phyloP scores from a whole-genome alignment of 2,329 filamentous ascomycete genomes.

The Nothophaeocryptopus gaeumannii region DNA sequence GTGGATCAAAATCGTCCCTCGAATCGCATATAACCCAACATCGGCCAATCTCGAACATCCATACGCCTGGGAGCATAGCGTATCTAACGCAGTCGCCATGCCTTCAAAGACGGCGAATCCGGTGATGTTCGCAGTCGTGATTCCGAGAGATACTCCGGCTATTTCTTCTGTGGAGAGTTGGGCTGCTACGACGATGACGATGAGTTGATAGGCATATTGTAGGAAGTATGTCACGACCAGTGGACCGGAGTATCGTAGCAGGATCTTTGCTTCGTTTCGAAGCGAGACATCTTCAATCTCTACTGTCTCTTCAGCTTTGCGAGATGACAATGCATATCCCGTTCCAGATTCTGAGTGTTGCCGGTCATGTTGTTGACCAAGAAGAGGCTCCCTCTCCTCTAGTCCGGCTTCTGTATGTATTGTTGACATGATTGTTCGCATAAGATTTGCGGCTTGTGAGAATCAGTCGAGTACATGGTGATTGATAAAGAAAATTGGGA shows the following conservation, averaged over 20 bases:
- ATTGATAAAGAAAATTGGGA: too few species aligned
- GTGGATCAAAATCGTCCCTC: slow-evolving; percentile 52
- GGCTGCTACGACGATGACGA: slow-evolving; percentile 53
- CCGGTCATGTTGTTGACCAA: too few species aligned
- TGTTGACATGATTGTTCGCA: too few species aligned
- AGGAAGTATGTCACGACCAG: slow-evolving; percentile 54
- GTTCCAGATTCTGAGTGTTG: too few species aligned
- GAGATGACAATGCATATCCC: too few species aligned
- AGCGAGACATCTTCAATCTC: slow-evolving; percentile 28
- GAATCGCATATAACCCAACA: slow-evolving; percentile 54
- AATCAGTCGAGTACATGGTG: too few species aligned
- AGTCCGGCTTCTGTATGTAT: too few species aligned
- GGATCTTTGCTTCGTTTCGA: slow-evolving; percentile 24
- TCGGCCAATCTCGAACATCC: slow-evolving; percentile 48
- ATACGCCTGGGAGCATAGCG: slow-evolving; percentile 53
- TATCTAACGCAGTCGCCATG: slow-evolving; percentile 52
- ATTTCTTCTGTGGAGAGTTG: slow-evolving; percentile 54
- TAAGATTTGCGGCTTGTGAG: too few species aligned
- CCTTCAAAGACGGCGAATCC: slow-evolving; percentile 53
- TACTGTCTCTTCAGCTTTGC: neutral
- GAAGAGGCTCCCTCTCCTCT: too few species aligned
- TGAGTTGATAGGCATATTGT: slow-evolving; percentile 53
- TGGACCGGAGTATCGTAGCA: slow-evolving; percentile 47
- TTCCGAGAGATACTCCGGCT: slow-evolving; percentile 52
- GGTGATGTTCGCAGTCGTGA: slow-evolving; percentile 55